These are phyloP conservation scores for Mycosarcoma mackinlayi DNA, from an alignment of 1,284 basidiomycete species.

Conservation along the genomic window DNA sequence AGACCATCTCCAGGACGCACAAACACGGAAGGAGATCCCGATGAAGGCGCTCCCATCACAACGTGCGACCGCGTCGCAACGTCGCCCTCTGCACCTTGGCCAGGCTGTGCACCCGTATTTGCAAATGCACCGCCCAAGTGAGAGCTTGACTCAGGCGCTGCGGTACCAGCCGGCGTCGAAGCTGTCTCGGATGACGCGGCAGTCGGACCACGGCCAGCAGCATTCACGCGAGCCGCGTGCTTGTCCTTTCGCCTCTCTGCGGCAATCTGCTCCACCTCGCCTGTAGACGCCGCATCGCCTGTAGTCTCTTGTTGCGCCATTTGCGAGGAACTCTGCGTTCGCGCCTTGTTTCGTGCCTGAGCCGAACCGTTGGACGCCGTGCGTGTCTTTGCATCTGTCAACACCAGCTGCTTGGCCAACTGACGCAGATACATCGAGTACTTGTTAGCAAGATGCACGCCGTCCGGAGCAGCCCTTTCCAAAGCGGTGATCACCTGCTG, in stretches of 20 bases:
- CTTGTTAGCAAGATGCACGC: conserved; percentile 44
- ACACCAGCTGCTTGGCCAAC: conserved; percentile 45
- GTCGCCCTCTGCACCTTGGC: not conserved
- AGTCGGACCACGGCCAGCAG: not conserved
- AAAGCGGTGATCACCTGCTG: conserved; percentile 50
- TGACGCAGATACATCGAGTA: conserved; percentile 51
- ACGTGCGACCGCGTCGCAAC: not conserved
- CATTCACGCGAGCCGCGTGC: not conserved
- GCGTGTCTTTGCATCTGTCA: conserved; percentile 47
- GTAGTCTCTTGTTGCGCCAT: conserved; percentile 5
- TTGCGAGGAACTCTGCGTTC: conserved; percentile 11
- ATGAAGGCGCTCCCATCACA: conserved; percentile 2
- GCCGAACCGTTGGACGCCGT: conserved; percentile 4
- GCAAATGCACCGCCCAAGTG: not conserved
- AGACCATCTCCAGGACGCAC: not conserved
- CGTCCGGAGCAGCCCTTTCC: conserved; percentile 43
- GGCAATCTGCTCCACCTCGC: conserved; percentile 1
- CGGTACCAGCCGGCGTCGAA: not conserved
- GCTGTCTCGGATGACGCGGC: not conserved
- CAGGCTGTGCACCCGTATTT: not conserved
- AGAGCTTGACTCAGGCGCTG: not conserved
- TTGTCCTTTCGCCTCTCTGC: not conserved
- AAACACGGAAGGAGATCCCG: conserved; percentile 3
- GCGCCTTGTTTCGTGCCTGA: conserved; percentile 17
- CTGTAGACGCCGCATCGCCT: not conserved